A percentile compares a stretch with the other conserved stretches of the same genome.
These are phyloP conservation scores for Alternaria postmessia DNA, from an alignment of 2,329 filamentous ascomycete genomes.

Conservation along the genomic window DNA sequence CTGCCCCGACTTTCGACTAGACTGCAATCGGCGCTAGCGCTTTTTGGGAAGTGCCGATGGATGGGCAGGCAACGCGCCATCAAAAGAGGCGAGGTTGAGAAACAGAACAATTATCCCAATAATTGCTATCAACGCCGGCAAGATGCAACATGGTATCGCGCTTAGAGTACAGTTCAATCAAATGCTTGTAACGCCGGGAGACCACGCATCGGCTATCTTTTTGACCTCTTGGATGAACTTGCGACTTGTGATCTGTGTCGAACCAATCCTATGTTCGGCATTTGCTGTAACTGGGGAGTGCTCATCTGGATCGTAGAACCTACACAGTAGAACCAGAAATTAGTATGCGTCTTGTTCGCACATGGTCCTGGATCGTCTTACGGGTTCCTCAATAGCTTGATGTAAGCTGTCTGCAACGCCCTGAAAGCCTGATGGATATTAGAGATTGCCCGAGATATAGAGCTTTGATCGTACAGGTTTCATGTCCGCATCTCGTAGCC, in stretches of 20 bases:
- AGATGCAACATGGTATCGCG: slow-evolving; percentile 37
- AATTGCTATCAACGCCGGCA: slow-evolving; percentile 30
- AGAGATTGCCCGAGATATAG: neutral
- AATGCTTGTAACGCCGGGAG: slow-evolving; percentile 71
- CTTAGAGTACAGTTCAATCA: slow-evolving; percentile 48
- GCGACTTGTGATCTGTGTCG: slow-evolving; percentile 78
- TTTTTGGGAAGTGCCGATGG: slow-evolving; percentile 18
- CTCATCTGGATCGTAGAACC: slow-evolving; percentile 88
- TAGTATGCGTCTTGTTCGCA: neutral
- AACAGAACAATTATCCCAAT: neutral
- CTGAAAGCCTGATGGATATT: slow-evolving; percentile 72
- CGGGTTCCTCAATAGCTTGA: slow-evolving; percentile 84
- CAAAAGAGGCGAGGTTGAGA: neutral
- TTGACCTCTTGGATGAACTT: slow-evolving; percentile 84
- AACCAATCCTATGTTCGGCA: slow-evolving; percentile 54
- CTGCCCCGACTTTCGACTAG: slow-evolving; percentile 30
- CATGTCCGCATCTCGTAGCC: slow-evolving; percentile 84
- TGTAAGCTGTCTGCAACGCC: slow-evolving; percentile 91
- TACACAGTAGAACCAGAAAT: slow-evolving; percentile 75
- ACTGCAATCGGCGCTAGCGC: slow-evolving; percentile 33
- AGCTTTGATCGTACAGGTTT: slow-evolving; percentile 68
- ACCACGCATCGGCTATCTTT: slow-evolving; percentile 85
- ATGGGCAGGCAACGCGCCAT: neutral
- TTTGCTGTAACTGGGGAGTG: slow-evolving; percentile 68
- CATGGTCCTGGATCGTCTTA: neutral